Evolutionary conservation across 345 rosid genomes (phyloP), one percentile per base, ranked within the genome.

Genomic region (Gossypium thurberi): DNA sequence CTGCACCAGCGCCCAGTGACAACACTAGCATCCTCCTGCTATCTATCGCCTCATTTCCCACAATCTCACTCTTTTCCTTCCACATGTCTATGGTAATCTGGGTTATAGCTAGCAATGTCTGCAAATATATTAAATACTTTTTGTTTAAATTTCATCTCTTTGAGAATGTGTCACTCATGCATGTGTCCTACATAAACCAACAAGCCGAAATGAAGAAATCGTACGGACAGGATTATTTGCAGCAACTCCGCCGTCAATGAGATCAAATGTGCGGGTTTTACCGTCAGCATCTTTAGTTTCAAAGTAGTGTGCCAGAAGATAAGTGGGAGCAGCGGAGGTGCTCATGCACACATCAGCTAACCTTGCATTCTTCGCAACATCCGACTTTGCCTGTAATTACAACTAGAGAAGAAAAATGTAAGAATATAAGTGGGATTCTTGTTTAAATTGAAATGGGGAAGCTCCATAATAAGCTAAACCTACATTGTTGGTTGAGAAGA

Each of bases 291-390:
- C 77, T 50, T 63, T 14, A 23, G 84, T 83, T 64, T 73, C 75
- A n/a, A 88, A 88, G 37, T 44, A 43, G 26, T 65, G 81, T 3
- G 85, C 84, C 0, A 88, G 93, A 20, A 88, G 82, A 71, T 75
- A 82, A 53, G 86, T 85, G 10, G 93, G 93, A 17, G 90, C 87
- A 1, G 90, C 90, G 17, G 89, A 87, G 48, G 90, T 86, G 10
- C 82, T 72, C 1, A 85, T 84, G 76, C 91, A 89, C 59, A 84
- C 79, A 33, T 89, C 91, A 0, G 89, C 77, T 55, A 87, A 74
- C 23, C 73, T 68, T 13, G 86, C 87, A 76, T 86, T 77, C 69
- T 78, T 83, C 73, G 53, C 37, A 48, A 52, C 63, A 67, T 74
- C 37, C 10, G 23, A 44, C 51, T 74, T 75, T 0, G 71, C 86